phyloP scores from a whole-genome alignment of 1,139 yeast species.

The Diutina sp. region DNA sequence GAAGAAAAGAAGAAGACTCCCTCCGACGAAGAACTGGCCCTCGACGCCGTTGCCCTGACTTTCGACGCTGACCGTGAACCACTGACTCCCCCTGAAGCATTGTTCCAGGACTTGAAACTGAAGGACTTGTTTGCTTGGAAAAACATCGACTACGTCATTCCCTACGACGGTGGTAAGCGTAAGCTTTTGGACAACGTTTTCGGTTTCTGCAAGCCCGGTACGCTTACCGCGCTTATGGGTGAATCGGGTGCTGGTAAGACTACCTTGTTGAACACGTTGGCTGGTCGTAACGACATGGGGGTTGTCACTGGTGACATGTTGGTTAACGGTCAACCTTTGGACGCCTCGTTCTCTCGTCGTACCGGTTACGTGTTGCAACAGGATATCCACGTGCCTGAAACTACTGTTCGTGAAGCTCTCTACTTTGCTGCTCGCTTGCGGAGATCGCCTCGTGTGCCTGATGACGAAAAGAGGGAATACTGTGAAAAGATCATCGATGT shows the following conservation, averaged over 20 bases:
- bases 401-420: slow-evolving; percentile 72
- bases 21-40: slow-evolving; percentile 10
- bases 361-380: slow-evolving; percentile 82
- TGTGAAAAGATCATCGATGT: slow-evolving; percentile 60
- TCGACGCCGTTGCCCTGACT: slow-evolving; percentile 3
- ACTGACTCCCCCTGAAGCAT: slow-evolving; percentile 10
- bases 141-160: slow-evolving; percentile 59
- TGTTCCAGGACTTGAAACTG: slow-evolving; percentile 9
- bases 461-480: slow-evolving; percentile 49
- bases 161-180: slow-evolving; percentile 48
- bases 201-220: slow-evolving; percentile 70
- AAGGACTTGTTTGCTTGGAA: slow-evolving; percentile 65
- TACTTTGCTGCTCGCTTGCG: slow-evolving; percentile 62
- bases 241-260: slow-evolving; percentile 88
- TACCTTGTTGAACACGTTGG: slow-evolving; percentile 57
- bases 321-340: slow-evolving; percentile 61
- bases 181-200: slow-evolving; percentile 51
- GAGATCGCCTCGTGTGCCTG: slow-evolving; percentile 45
- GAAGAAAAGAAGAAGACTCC: slow-evolving; percentile 1
- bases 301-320: slow-evolving; percentile 65
- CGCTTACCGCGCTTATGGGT: slow-evolving; percentile 49
- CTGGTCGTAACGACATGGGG: slow-evolving; percentile 71
- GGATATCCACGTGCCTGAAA: slow-evolving; percentile 58
- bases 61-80: not conserved
- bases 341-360: slow-evolving; percentile 63